Conservation (phyloP, 495 filamentous ascomycete species). For the Chaetomium tenue region DNA sequence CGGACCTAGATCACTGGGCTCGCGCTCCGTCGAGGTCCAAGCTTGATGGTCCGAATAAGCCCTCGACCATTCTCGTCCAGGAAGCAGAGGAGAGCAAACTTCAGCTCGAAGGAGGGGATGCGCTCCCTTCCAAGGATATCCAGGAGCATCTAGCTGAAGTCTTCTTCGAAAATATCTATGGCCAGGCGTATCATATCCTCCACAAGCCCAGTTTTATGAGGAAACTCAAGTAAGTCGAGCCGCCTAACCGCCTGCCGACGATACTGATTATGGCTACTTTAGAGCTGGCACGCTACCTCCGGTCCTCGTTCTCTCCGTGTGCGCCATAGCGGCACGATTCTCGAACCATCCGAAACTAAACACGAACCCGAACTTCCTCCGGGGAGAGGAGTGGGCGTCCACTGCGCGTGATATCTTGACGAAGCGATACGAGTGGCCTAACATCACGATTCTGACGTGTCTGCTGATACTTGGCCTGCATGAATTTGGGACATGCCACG, state of each 20-base stretch:
- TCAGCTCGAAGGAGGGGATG: conserved; percentile 76
- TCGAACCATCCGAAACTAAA: conserved; percentile 90
- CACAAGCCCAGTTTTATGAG: conserved; percentile 97
- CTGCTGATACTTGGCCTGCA: conserved; percentile 86
- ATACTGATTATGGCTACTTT: conserved; percentile 29
- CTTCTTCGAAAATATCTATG: conserved; percentile 95
- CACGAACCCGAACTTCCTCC: conserved; percentile 79
- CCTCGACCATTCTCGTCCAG: conserved; percentile 57
- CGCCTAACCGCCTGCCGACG: background rate
- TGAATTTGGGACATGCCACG: conserved; percentile 95
- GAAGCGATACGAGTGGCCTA: conserved; percentile 87
- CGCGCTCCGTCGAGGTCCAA: conserved; percentile 52
- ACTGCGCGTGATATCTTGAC: conserved; percentile 80
- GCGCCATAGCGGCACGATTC: conserved; percentile 89
- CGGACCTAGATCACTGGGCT: conserved; percentile 80
- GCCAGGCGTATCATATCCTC: conserved; percentile 90
- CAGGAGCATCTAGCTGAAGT: conserved; percentile 94
- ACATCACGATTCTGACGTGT: conserved; percentile 90
- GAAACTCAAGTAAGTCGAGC: conserved; percentile 59
- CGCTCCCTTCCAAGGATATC: conserved; percentile 80
- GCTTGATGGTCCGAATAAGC: conserved; percentile 48
- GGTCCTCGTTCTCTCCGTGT: conserved; percentile 85
- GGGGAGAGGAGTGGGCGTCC: conserved; percentile 86
- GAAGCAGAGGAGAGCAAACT: conserved; percentile 71
- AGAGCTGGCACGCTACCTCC: conserved; percentile 65